phyloP scores from a whole-genome alignment of 2,329 filamentous ascomycete species.

The Fonsecaea monophora region DNA sequence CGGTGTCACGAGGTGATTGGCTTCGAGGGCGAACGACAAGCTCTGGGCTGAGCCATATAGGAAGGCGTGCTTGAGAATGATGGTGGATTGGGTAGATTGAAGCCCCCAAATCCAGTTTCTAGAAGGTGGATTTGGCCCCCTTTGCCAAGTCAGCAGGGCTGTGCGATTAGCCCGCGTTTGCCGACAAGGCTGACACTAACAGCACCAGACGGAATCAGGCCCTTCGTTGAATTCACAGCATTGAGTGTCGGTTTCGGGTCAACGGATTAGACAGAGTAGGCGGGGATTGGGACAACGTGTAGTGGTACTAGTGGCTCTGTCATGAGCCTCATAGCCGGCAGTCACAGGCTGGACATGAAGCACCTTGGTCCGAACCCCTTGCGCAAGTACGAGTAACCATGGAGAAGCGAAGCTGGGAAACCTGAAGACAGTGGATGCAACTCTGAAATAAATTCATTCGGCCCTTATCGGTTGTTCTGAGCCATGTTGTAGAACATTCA shows the following conservation, averaged over 20 bases:
- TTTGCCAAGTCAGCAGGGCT: not conserved
- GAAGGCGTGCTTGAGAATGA: not conserved
- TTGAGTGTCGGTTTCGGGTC: not conserved
- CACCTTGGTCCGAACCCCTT: not conserved
- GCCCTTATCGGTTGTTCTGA: constrained; percentile 25
- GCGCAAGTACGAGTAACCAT: not conserved
- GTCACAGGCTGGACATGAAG: not conserved
- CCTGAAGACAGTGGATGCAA: constrained; percentile 11
- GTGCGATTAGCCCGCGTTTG: not conserved
- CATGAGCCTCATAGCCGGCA: not conserved
- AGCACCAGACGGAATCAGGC: not conserved
- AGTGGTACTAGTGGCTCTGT: not conserved
- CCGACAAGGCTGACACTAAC: not conserved
- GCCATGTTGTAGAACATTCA: constrained; percentile 25
- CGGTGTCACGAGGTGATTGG: not conserved
- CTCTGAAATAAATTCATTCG: constrained; percentile 34
- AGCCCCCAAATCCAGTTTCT: not conserved
- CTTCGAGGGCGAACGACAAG: not conserved
- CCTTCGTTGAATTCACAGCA: not conserved
- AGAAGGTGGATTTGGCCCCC: not conserved
- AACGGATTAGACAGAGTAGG: no score
- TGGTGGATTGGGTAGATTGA: not conserved
- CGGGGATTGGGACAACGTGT: not conserved
- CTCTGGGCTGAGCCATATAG: not conserved
- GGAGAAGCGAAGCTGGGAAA: not conserved